Evolutionary conservation across 2,329 filamentous ascomycete species (phyloP), one percentile per base, ranked within the genome.

Genomic region (Exophiala oligosperma): DNA sequence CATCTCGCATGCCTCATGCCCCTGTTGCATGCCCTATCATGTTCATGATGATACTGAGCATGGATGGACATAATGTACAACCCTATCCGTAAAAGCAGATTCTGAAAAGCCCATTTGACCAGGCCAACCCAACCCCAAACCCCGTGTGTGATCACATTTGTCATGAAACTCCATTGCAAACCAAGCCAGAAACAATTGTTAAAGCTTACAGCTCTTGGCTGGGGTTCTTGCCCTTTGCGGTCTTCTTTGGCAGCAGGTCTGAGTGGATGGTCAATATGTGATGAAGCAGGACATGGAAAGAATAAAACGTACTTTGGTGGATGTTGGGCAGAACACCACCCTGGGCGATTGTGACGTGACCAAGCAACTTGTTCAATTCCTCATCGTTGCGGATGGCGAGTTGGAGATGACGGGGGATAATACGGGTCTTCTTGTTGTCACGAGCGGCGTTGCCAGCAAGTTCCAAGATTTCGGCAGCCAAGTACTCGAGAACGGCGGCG

Each of bases 401-500:
- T 84, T 99, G 94, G 49, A 99, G 87, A 80, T 99, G 94, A 79
- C 94, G 92, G 67, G 94, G 94, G 63, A 97, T 99, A 82, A 99
- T 99, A 89, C 94, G 92, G 67, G 93, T 99, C 90, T 97, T 97
- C 91, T 99, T 99, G 88, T 97, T 97, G 83, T 99, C 94, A 71
- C 94, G 93, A 66, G 94, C 94, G 72, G 94, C 94, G 79, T 99
- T 99, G 71, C 94, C 94, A 77, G 94, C 94, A 81, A 99, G 82
- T 82, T 99, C 94, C 73, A 99, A 92, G 71, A 99, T 97, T 84
- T 99, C 94, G 68, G 94, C 94, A 69, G 94, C 93, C 60, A 99
- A 89, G 77, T 99, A 99, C 82, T 99, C 94, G 50, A 99, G 91
- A 56, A 99, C 94, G 56, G 93, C 93, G 67, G 93, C 93, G 66